phyloP scores from a whole-genome alignment of 331 rosid species.

The Saraca asoca region DNA sequence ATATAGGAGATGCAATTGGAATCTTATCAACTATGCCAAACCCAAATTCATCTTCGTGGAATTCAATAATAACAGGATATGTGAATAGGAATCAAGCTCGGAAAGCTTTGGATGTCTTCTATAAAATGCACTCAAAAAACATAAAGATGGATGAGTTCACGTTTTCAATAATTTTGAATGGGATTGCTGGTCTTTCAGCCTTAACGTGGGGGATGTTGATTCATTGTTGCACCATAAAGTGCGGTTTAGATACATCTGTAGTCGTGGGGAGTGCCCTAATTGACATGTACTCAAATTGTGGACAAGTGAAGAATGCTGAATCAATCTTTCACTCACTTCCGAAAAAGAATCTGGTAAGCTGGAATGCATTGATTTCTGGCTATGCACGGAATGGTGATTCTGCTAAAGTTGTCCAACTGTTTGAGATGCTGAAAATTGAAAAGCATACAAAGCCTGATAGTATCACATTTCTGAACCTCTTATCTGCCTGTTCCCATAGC shows the following conservation, averaged over 20 bases:
- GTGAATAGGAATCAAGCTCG: slow-evolving; percentile 58
- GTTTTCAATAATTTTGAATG: slow-evolving; percentile 66
- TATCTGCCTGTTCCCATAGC: slow-evolving; percentile 38
- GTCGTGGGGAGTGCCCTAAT: slow-evolving; percentile 70
- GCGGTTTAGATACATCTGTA: slow-evolving; percentile 49
- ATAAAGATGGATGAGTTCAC: slow-evolving; percentile 65
- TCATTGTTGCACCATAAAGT: slow-evolving; percentile 59
- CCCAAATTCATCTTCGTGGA: slow-evolving; percentile 77
- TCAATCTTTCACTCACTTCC: slow-evolving; percentile 49
- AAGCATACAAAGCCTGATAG: slow-evolving; percentile 35
- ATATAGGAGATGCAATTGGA: slow-evolving; percentile 52
- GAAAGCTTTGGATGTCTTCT: slow-evolving; percentile 57
- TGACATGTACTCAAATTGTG: slow-evolving; percentile 84
- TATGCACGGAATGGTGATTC: slow-evolving; percentile 59
- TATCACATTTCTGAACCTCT: slow-evolving; percentile 47
- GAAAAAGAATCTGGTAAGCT: slow-evolving; percentile 56
- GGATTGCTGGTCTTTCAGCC: slow-evolving; percentile 63
- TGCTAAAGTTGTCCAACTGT: slow-evolving; percentile 33
- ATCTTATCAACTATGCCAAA: slow-evolving; percentile 54
- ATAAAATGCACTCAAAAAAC: slow-evolving; percentile 54
- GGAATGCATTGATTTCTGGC: slow-evolving; percentile 77
- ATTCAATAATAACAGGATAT: slow-evolving; percentile 64
- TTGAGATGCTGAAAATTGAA: slow-evolving; percentile 48
- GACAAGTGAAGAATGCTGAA: slow-evolving; percentile 50
- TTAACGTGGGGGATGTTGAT: slow-evolving; percentile 63